Conservation (phyloP, 2,329 filamentous ascomycete genomes). For the Dactylella cylindrospora region DNA sequence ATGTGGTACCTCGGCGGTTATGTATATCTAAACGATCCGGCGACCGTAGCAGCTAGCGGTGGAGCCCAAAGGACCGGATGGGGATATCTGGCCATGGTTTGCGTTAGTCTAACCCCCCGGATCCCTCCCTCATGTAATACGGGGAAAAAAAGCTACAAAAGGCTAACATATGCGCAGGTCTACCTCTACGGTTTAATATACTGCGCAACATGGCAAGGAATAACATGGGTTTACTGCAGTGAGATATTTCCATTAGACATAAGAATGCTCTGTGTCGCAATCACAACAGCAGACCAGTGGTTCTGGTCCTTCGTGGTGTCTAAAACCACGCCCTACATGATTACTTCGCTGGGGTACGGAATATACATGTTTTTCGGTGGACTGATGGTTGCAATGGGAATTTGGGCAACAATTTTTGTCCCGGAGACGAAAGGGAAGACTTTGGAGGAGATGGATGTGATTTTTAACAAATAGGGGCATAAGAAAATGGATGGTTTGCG, state of each 20-base stretch:
- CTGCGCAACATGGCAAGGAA: conserved; percentile 74
- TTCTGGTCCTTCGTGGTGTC: conserved; percentile 74
- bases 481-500: too few species aligned
- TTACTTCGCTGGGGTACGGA: conserved; percentile 53
- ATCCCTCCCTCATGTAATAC: not conserved
- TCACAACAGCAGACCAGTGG: conserved; percentile 71
- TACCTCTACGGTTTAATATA: conserved; percentile 61
- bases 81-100: conserved; percentile 34
- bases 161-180: conserved; percentile 1
- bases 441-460: conserved; percentile 51
- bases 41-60: not conserved
- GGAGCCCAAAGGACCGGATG: conserved; percentile 12
- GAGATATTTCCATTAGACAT: conserved; percentile 61
- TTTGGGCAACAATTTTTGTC: conserved; percentile 56
- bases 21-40: conserved; percentile 34
- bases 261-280: conserved; percentile 50
- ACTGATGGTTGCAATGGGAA: conserved; percentile 66
- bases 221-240: conserved; percentile 65
- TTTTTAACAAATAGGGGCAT: too few species aligned
- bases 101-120: conserved; percentile 11
- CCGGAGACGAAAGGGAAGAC: conserved; percentile 69
- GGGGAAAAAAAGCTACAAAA: not conserved
- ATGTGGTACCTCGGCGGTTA: conserved; percentile 73
- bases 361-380: conserved; percentile 54
- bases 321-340: conserved; percentile 67